Evolutionary conservation across 2,329 filamentous ascomycete genomes (phyloP).

Genomic region (Emergomyces orientalis): DNA sequence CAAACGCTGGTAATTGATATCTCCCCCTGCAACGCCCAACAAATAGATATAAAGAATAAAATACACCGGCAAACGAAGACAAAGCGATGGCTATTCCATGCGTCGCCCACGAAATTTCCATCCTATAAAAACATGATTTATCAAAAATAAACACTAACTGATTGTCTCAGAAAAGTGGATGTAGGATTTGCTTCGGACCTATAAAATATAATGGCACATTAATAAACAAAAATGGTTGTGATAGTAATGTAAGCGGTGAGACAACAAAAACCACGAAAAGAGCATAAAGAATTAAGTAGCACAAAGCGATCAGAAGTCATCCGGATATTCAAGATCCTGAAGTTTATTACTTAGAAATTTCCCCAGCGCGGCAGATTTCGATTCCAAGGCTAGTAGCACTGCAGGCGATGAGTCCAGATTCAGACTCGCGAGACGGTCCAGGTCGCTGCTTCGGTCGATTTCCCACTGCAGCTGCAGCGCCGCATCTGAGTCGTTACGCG

Average conservation of each 20-base stretch:
- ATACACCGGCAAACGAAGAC: background rate
- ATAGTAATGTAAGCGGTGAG: background rate
- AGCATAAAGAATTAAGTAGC: constrained; percentile 4
- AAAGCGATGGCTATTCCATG: background rate
- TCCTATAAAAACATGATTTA: background rate
- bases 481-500: constrained; percentile 17
- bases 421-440: constrained; percentile 31
- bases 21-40: background rate
- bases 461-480: constrained; percentile 30
- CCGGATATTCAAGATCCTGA: constrained; percentile 33
- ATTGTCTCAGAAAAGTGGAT: background rate
- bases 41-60: background rate
- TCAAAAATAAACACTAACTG: background rate
- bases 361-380: constrained; percentile 35
- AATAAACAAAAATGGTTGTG: background rate
- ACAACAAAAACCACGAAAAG: background rate
- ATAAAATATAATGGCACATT: background rate
- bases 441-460: constrained; percentile 33
- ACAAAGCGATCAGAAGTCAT: constrained; percentile 28
- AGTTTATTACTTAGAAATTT: constrained; percentile 34
- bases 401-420: constrained; percentile 32
- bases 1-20: background rate
- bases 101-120: background rate
- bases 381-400: constrained; percentile 34
- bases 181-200: background rate